Conservation (phyloP, 2,329 filamentous ascomycete species). For the Colletotrichum camelliae region DNA sequence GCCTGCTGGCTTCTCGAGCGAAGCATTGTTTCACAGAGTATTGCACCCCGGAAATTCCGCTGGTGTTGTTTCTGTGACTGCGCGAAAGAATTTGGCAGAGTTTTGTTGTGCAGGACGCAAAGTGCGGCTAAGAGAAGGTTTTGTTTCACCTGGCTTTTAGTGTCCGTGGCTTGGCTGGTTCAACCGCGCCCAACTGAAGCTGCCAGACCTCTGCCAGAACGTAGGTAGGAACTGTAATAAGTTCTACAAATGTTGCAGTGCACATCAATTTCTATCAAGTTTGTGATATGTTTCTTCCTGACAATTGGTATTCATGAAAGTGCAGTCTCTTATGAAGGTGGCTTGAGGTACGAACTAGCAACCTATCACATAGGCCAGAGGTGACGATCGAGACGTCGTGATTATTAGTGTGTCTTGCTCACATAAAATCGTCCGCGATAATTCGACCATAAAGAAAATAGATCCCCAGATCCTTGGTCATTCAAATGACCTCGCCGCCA, state of each 20-base stretch:
- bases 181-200: not conserved
- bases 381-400: not conserved
- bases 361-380: not conserved
- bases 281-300: too few relatives aligned
- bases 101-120: not conserved
- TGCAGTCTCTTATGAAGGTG: too few relatives aligned
- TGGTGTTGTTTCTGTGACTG: not conserved
- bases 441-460: accelerated
- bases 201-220: not conserved
- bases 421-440: not conserved
- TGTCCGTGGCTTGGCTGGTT: not conserved
- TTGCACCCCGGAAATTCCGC: not conserved
- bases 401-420: not conserved
- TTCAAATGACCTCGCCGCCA: accelerated
- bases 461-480: accelerated
- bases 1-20: not conserved
- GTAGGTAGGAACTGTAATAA: not conserved
- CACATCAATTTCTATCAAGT: not conserved
- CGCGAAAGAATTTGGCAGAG: not conserved
- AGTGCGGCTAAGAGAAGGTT: not conserved
- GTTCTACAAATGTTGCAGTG: not conserved
- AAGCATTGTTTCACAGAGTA: not conserved
- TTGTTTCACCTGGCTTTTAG: not conserved
- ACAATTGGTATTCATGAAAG: too few relatives aligned
- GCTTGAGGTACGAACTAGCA: too few relatives aligned